phyloP scores from a whole-genome alignment of 441 rosid species.

The Gossypium trilobum region DNA sequence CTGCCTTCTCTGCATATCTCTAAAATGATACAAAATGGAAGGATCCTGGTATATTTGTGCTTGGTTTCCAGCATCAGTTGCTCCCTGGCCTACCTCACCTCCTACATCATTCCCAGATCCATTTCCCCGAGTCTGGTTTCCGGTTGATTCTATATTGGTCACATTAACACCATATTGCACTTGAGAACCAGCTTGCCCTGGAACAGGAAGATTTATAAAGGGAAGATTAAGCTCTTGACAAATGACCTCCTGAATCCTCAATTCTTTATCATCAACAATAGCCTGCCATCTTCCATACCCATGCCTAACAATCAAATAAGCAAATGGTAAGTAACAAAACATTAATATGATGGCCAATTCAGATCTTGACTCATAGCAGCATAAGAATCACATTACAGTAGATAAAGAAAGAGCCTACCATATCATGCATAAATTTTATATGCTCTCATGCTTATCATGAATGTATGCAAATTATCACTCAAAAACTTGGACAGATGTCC shows the following conservation, averaged over 20 bases:
- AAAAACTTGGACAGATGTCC: neutral
- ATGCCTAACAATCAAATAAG: slow-evolving; percentile 46
- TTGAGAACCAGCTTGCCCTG: slow-evolving; percentile 56
- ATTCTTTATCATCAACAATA: slow-evolving; percentile 84
- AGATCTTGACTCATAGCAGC: neutral
- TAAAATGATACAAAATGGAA: slow-evolving; percentile 46
- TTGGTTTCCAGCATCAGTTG: slow-evolving; percentile 36
- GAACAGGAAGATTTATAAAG: slow-evolving; percentile 49
- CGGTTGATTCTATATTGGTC: slow-evolving; percentile 36
- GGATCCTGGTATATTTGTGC: slow-evolving; percentile 43
- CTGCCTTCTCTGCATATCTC: slow-evolving; percentile 91
- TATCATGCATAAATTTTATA: neutral
- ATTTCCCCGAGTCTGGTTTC: slow-evolving; percentile 43
- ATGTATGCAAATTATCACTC: neutral
- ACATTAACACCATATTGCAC: slow-evolving; percentile 52
- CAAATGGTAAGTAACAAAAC: neutral
- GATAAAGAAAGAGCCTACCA: neutral
- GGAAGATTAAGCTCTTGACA: slow-evolving; percentile 85
- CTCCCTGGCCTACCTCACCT: slow-evolving; percentile 41
- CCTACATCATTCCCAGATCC: slow-evolving; percentile 38
- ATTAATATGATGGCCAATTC: neutral
- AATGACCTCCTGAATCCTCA: slow-evolving; percentile 74
- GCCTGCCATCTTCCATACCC: slow-evolving; percentile 99
- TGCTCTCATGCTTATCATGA: neutral
- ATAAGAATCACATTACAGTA: neutral